Evolutionary conservation across 192 early-diverging fungal genomes (phyloP), one percentile per base, ranked within the genome.

Genomic region (Mortierella alpina): DNA sequence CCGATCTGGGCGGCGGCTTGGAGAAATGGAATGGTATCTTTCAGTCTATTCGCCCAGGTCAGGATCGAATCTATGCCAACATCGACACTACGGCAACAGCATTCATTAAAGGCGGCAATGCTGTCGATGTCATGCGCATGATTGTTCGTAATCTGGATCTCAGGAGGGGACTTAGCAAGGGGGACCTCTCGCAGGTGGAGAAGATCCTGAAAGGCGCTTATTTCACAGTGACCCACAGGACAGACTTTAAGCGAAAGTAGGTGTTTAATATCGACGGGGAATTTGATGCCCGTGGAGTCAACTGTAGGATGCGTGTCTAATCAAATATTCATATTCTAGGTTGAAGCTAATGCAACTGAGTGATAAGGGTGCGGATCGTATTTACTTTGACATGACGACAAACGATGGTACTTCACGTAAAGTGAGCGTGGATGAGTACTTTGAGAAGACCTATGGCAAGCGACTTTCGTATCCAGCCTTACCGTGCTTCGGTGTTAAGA

Each of bases 1-100:
- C 48, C 44, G 60, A 67, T 50, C 85, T 88, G 2, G 76, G 83
- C 0, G 92, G 95, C 41, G 95, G 96, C 23, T 85, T 92, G 20
- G 94, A 96, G 83, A 88, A 95, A 9, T 96, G 96, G 97, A 90
- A 91, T 67, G 97, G 97, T 17, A 93, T 93, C 73, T 95, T 92
- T 63, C 94, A 96, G 57, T 93, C 92, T 31, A 86, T 96, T 49
- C 87, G 93, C 11, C 93, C 95, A 2, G 88, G 94, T 89, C 65
- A 82, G 77, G 20, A 41, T 5, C 41, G 23, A 0, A 40, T 47
- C 15, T 63, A 49, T 59, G 83, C 91, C 5, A 92, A 92, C 52
- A 75, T 91, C 31, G 92, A 94, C 77, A 87, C 87, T 0, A 84
- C 86, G 0, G 86, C 92, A 14, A 91, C 90, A 31, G 90, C 87